Percentiles rank a stretch among this genome's conserved stretches.
phyloP scores from a whole-genome alignment of 2,329 filamentous ascomycete genomes.

The Pezicula rhizophila region DNA sequence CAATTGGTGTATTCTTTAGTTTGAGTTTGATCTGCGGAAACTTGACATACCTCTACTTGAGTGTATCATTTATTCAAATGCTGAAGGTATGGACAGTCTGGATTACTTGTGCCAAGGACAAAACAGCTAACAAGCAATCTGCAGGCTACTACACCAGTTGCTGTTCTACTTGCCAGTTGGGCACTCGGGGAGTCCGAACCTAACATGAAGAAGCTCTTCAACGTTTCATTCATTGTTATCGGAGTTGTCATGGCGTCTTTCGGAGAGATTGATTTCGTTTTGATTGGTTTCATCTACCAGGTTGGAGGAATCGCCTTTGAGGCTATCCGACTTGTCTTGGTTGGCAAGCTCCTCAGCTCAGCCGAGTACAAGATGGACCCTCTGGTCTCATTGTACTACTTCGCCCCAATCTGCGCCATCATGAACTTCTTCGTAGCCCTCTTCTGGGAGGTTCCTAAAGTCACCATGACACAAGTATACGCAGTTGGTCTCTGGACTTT shows the following conservation, averaged over 20 bases:
- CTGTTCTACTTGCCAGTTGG: constrained; percentile 87
- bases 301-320: constrained; percentile 74
- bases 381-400: constrained; percentile 84
- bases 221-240: constrained; percentile 90
- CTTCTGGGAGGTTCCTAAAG: constrained; percentile 65
- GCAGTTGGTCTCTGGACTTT: constrained; percentile 68
- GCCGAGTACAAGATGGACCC: constrained; percentile 90
- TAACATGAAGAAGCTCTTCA: constrained; percentile 80
- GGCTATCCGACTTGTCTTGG: constrained; percentile 76
- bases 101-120: background rate
- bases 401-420: constrained; percentile 74
- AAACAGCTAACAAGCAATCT: constrained; percentile 7
- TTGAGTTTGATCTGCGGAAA: constrained; percentile 95
- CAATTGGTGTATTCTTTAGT: constrained; percentile 93
- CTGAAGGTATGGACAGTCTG: constrained; percentile 62
- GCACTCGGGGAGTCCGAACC: constrained; percentile 69
- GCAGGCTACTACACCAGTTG: constrained; percentile 88
- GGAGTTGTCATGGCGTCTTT: constrained; percentile 92
- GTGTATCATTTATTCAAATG: constrained; percentile 98
- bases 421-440: constrained; percentile 75
- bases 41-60: constrained; percentile 89
- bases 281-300: constrained; percentile 75
- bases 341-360: constrained; percentile 74
- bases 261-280: constrained; percentile 90
- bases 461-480: constrained; percentile 65